Conservation (phyloP, 768 basidiomycete genomes). For the Pulveroboletus sp. region DNA sequence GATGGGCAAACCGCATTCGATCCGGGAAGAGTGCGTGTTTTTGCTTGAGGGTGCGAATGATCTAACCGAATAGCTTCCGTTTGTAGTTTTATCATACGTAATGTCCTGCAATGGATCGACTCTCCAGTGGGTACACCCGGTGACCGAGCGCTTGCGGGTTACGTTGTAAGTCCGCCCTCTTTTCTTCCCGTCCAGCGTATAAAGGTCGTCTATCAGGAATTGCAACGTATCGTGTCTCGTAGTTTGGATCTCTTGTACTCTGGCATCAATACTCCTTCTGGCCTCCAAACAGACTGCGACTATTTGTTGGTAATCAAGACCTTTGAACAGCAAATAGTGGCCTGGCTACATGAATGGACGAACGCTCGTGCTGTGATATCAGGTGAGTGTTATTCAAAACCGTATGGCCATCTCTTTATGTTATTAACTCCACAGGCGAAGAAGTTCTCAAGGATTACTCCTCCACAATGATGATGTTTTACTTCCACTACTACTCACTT, state of each 20-base stretch:
- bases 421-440: conserved; percentile 18
- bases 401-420: conserved; percentile 1
- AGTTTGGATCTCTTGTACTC: conserved; percentile 91
- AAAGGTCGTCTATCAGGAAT: conserved; percentile 45
- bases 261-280: conserved; percentile 73
- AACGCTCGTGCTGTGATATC: conserved; percentile 13
- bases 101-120: conserved; percentile 71
- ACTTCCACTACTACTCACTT: conserved; percentile 81
- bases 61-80: neutral
- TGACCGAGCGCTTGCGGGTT: conserved; percentile 71
- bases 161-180: conserved; percentile 53
- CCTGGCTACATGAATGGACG: conserved; percentile 59
- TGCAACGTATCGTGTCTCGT: conserved; percentile 87
- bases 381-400: conserved; percentile 13
- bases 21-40: conserved; percentile 84
- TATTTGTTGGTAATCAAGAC: conserved; percentile 82
- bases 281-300: conserved; percentile 80
- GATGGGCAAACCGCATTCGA: conserved; percentile 93
- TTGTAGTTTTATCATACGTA: conserved; percentile 80
- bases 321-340: conserved; percentile 73
- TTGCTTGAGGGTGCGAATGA: neutral
- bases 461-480: conserved; percentile 53
- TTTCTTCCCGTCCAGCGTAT: neutral
- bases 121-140: conserved; percentile 59
- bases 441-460: conserved; percentile 26